Evolutionary conservation across 1,284 basidiomycete genomes (phyloP), one percentile per base, ranked within the genome.

Genomic region (Heimioporus punctisporus): DNA sequence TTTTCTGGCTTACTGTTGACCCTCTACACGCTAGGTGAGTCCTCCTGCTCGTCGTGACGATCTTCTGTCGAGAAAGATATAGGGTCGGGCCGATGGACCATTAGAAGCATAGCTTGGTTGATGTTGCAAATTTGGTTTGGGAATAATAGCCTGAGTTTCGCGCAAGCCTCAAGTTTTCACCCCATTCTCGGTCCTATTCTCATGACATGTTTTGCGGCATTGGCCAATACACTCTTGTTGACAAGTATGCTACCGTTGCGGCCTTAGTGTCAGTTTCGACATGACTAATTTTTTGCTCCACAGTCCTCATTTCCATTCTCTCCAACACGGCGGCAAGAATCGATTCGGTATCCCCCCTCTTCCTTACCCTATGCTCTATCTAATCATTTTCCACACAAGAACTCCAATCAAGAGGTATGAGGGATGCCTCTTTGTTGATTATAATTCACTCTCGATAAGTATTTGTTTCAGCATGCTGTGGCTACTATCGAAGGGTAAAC

Each of bases 1-100:
- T 95, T 96, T 73, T 94, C 91, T 19, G 93, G 93, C 6, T 76
- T 96, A 40, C 77, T 93, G 21, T 93, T 95, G 72, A 93, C 92
- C 2, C 75, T 95, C 28, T 92, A 90, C 82, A 88, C 84, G 2
- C 79, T 95, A 7, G 88, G 91, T 78, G 68, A 56, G 72, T 49
- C 24, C 21, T 2, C 55, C 8, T 51, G 12, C 9, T 50, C 14
- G 26, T 21, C 28, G 27, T 25, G 19, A 28, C 40, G 42, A n/a
- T 39, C 40, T 21, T 10, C 12, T 30, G 34, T 59, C 72, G 43
- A 72, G 17, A 56, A 40, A 4, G 39, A 50, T 31, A 31, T 55
- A 75, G 81, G 75, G 25, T 72, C 76, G 25, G 78, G 76, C n/a
- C 76, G 64, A 19, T 93, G 91, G 91, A 77, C 81, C 23, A 63